A percentile compares a stretch with the other conserved stretches of the same genome.
Evolutionary conservation across 805 yeast genomes (phyloP).

Genomic region (Candida quercuum): DNA sequence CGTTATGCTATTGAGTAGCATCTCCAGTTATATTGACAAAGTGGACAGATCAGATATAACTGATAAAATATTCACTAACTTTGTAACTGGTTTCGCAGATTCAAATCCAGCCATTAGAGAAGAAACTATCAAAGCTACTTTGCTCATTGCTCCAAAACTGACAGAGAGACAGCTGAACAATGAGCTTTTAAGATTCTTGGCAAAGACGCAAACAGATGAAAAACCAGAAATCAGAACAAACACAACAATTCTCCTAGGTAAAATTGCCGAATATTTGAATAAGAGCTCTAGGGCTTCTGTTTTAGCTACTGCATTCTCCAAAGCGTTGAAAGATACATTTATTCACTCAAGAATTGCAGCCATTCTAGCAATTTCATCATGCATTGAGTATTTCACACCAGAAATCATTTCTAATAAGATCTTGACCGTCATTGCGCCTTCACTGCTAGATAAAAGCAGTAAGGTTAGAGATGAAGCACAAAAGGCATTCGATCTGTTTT

Average conservation of each 20-base stretch:
- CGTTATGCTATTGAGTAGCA: constrained; percentile 57
- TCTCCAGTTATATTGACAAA: constrained; percentile 48
- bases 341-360: constrained; percentile 74
- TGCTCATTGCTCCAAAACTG: constrained; percentile 54
- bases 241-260: constrained; percentile 64
- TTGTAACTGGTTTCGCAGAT: constrained; percentile 82
- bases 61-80: constrained; percentile 58
- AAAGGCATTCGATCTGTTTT: constrained; percentile 56
- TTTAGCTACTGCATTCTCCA: constrained; percentile 78
- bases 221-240: constrained; percentile 74
- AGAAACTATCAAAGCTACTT: constrained; percentile 66
- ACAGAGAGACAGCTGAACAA: constrained; percentile 80
- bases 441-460: constrained; percentile 68
- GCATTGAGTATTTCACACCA: constrained; percentile 62
- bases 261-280: constrained; percentile 56
- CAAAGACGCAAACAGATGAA: constrained; percentile 75
- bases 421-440: constrained; percentile 79
- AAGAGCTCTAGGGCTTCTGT: constrained; percentile 59
- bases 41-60: constrained; percentile 60
- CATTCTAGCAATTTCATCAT: constrained; percentile 61
- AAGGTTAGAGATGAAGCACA: constrained; percentile 72
- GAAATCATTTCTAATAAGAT: constrained; percentile 76
- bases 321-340: constrained; percentile 76
- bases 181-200: constrained; percentile 74
- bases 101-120: constrained; percentile 77